Percentiles rank a stretch among this genome's conserved stretches.
Evolutionary conservation across 1,284 basidiomycete species (phyloP).

Genomic region (Jaminaea rosea): DNA sequence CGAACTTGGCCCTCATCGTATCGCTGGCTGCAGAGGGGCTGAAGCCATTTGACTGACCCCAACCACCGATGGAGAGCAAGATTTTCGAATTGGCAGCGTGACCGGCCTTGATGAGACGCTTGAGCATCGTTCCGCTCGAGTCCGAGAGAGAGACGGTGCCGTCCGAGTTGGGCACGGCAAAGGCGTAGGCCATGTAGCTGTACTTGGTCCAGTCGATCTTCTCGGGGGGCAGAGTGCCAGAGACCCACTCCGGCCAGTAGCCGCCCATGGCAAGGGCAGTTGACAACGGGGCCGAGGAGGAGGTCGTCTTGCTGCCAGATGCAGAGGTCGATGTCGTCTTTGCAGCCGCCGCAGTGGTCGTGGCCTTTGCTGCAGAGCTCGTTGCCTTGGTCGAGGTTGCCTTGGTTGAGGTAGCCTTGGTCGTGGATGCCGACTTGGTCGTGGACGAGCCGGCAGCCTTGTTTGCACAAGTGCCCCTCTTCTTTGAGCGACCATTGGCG

Average conservation of each 20-base stretch:
- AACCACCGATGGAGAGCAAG: conserved; percentile 31
- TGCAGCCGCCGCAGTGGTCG: not conserved
- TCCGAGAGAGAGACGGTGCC: conserved; percentile 11
- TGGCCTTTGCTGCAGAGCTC: not conserved
- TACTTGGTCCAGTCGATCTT: conserved; percentile 28
- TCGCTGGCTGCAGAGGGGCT: conserved; percentile 18
- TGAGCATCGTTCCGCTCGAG: conserved; percentile 8
- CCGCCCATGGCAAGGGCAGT: conserved; percentile 23
- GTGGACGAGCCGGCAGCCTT: not conserved
- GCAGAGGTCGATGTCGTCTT: not conserved
- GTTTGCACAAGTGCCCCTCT: too few relatives aligned
- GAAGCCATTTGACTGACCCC: conserved; percentile 29
- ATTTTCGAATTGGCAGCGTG: conserved; percentile 18
- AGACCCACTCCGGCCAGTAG: conserved; percentile 35
- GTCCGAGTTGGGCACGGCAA: conserved; percentile 23
- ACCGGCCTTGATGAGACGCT: conserved; percentile 20
- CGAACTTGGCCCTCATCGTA: conserved; percentile 11
- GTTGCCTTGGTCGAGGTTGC: not conserved
- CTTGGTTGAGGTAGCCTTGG: not conserved
- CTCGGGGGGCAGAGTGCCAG: conserved; percentile 13
- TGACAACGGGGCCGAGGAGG: not conserved
- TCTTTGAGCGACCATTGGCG: too few relatives aligned
- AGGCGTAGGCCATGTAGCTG: conserved; percentile 36
- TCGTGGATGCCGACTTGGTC: not conserved
- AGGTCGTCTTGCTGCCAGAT: not conserved